Evolutionary conservation across 345 rosid species (phyloP), one percentile per base, ranked within the genome.

Genomic region (Brassica juncea): DNA sequence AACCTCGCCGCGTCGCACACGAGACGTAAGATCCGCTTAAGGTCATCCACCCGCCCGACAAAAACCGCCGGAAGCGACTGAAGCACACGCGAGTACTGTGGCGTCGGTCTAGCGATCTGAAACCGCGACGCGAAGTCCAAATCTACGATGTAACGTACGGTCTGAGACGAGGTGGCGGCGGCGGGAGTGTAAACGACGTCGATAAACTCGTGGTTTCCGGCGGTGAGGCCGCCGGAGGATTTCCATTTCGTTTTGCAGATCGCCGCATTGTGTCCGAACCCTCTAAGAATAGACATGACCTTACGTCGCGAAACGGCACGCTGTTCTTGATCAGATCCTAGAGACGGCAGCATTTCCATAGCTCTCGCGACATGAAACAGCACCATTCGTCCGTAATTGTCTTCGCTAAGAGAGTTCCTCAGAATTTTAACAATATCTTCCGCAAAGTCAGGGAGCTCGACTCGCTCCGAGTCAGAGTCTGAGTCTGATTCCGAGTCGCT

Each of bases 181-280:
- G 82, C 34, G 21, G 23, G 19, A 1, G 87, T 19, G 1, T 68
- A 84, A 6, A 90, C 82, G 37, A 91, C 92, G 59, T 94, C 99
- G 84, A 94, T 86, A 81, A 91, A 92, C 75, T 94, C 99, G 83
- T 92, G 84, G 82, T 52, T 87, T 0, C 99, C 97, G 63, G 88
- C 88, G 9, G 85, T 80, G 14, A 89, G 75, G 10, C 12, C 47
- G 1, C 88, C 87, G 2, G 87, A 85, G 54, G 95, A 72, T n/a
- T 80, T 85, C 99, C 99, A 94, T 66, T 85, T 87, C 4, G 97
- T 92, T 86, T 89, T 90, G 78, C 97, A 92, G 79, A 90, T 85
- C 66, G 95, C 99, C 4, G 97, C 99, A 91, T 89, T 91, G 86
- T 90, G 86, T 3, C 97, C 97, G 2, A 79, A 52, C 28, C 90